Evolutionary conservation across 1,139 yeast species (phyloP).

Genomic region (Hansenula sp.): DNA sequence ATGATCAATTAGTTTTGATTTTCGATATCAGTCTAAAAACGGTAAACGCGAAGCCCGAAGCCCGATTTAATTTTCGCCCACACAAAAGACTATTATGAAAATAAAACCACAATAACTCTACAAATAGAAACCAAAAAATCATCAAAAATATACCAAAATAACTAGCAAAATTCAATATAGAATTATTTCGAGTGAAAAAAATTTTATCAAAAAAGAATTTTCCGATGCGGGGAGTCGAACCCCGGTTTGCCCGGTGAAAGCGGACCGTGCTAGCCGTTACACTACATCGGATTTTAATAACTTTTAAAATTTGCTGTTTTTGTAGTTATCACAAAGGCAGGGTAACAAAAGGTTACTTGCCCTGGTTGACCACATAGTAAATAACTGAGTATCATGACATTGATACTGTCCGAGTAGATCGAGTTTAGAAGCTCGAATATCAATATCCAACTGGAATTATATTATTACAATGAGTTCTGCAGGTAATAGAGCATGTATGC

Average conservation of each 20-base stretch:
- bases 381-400: no score
- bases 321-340: neutral
- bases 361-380: no score
- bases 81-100: no score
- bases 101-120: no score
- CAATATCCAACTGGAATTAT: neutral
- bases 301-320: neutral
- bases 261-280: slow-evolving; percentile 84
- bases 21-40: no score
- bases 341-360: neutral
- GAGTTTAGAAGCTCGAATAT: neutral
- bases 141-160: no score
- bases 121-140: no score
- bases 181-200: neutral
- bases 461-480: slow-evolving; percentile 12
- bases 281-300: slow-evolving; percentile 55
- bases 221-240: slow-evolving; percentile 84
- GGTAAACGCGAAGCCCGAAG: no score
- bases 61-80: no score
- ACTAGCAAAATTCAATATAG: no score
- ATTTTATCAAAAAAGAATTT: slow-evolving; percentile 13
- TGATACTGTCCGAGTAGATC: no score
- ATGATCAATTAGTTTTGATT: no score
- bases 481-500: slow-evolving; percentile 94
- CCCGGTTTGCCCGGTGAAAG: slow-evolving; percentile 82